phyloP scores from a whole-genome alignment of 73 alveolate species.

The Stentor roeselii region DNA sequence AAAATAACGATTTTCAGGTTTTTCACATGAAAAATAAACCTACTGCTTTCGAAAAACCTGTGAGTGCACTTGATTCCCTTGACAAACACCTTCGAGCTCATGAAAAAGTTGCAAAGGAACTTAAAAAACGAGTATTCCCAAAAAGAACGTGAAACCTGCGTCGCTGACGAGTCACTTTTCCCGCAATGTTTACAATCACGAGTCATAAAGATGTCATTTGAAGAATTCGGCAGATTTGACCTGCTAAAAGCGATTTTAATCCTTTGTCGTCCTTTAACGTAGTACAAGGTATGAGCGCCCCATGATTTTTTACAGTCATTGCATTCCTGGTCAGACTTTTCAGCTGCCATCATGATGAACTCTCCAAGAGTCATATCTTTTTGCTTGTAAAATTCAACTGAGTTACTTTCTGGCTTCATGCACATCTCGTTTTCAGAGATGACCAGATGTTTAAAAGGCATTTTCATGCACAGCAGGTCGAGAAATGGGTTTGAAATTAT shows the following conservation, averaged over 20 bases:
- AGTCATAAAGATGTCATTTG: neutral
- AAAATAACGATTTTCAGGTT: no score
- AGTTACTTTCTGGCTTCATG: neutral
- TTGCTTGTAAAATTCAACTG: neutral
- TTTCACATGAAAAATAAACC: neutral
- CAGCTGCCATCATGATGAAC: neutral
- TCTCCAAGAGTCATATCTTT: conserved; percentile 7
- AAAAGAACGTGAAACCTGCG: neutral
- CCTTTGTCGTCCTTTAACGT: neutral
- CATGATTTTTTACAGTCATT: neutral
- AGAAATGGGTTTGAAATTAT: neutral
- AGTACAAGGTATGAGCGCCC: neutral
- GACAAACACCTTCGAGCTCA: neutral
- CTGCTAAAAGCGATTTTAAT: neutral
- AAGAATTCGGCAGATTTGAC: neutral
- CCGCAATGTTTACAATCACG: conserved; percentile 1
- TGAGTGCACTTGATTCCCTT: neutral
- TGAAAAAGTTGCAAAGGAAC: neutral
- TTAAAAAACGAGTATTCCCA: conserved; percentile 21
- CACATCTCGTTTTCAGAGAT: conserved; percentile 2
- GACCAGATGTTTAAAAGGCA: neutral
- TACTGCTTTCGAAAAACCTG: neutral
- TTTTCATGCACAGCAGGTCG: neutral
- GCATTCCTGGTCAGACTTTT: neutral
- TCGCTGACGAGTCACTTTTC: neutral